Conservation (phyloP, 2,329 filamentous ascomycete species). For the Macroventuria anomochaeta region DNA sequence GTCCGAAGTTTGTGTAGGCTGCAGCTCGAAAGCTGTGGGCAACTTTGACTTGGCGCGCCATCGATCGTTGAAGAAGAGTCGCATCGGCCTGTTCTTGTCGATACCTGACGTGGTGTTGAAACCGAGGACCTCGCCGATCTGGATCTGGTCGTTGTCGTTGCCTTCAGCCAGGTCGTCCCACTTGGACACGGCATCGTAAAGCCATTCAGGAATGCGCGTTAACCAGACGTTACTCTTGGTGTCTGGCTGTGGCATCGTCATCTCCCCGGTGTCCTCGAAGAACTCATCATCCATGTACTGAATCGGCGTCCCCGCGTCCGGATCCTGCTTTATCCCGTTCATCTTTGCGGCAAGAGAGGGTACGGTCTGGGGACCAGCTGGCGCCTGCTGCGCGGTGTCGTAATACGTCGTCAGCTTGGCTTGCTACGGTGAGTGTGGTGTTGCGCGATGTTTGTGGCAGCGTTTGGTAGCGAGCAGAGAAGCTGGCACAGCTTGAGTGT, state of each 20-base stretch:
- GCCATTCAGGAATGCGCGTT: slow-evolving; percentile 49
- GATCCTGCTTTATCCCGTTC: slow-evolving; percentile 52
- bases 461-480: neutral
- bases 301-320: slow-evolving; percentile 39
- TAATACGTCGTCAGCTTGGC: neutral
- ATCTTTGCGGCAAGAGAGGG: slow-evolving; percentile 28
- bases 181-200: slow-evolving; percentile 48
- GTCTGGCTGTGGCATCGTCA: slow-evolving; percentile 42
- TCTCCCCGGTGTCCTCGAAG: slow-evolving; percentile 54
- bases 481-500: neutral
- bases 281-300: slow-evolving; percentile 51
- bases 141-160: slow-evolving; percentile 48
- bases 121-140: slow-evolving; percentile 45
- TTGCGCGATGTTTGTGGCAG: neutral
- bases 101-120: slow-evolving; percentile 39
- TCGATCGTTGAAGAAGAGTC: slow-evolving; percentile 68
- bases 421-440: neutral
- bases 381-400: slow-evolving; percentile 10
- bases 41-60: slow-evolving; percentile 73
- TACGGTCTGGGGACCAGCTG: slow-evolving; percentile 1
- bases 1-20: slow-evolving; percentile 62
- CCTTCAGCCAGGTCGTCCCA: slow-evolving; percentile 45
- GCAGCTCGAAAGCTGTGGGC: slow-evolving; percentile 88
- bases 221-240: slow-evolving; percentile 44
- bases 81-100: slow-evolving; percentile 59